Conservation (phyloP, 345 rosid genomes). For the Geranium rotundifolium region DNA sequence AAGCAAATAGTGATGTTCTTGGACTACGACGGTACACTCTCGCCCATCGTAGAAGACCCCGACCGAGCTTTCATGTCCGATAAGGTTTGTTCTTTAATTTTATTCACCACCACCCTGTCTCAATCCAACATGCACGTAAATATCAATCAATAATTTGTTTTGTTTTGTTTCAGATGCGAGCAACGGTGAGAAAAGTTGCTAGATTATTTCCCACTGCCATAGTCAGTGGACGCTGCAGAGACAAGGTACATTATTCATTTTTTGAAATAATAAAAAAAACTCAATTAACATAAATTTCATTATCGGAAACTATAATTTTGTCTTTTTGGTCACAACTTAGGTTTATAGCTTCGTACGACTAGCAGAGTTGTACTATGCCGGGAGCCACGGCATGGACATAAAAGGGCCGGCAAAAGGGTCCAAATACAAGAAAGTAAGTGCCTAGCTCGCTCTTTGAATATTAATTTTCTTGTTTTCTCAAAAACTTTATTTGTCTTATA, state of each 20-base stretch:
- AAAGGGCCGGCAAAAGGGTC: constrained; percentile 18
- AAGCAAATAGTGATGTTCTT: constrained; percentile 35
- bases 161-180: constrained; percentile 22
- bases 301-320: too few relatives aligned
- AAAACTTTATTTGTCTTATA: not conserved
- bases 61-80: constrained; percentile 35
- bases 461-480: not conserved
- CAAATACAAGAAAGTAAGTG: constrained; percentile 14
- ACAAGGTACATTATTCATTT: constrained; percentile 19
- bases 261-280: too few relatives aligned
- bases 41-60: constrained; percentile 38
- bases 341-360: constrained; percentile 22
- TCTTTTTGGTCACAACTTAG: too few relatives aligned
- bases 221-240: constrained; percentile 36
- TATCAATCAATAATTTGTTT: not conserved
- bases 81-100: constrained; percentile 10
- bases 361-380: constrained; percentile 27
- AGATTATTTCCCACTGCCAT: constrained; percentile 33
- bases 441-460: not conserved
- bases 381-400: constrained; percentile 38
- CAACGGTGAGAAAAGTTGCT: constrained; percentile 20
- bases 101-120: not conserved
- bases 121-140: not conserved
- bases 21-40: constrained; percentile 35
- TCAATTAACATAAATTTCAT: too few relatives aligned